These are phyloP conservation scores for Clonostachys chloroleuca DNA, from an alignment of 2,329 filamentous ascomycete species.

Conservation along the genomic window DNA sequence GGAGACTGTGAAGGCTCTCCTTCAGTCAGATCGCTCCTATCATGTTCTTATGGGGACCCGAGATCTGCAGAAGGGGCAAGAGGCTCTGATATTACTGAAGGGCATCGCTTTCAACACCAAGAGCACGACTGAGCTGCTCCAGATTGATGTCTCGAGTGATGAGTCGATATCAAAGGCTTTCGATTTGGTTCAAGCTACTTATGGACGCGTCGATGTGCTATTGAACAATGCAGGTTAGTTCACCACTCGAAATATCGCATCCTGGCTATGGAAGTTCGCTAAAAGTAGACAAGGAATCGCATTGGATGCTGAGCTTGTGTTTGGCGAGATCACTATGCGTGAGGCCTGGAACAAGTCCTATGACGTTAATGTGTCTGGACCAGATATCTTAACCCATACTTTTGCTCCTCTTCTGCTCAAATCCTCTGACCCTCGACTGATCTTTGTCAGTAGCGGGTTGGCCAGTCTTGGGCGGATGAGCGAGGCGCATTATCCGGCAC, in stretches of 20 bases:
- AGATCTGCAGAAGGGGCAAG: conserved; percentile 11
- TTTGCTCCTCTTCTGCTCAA: conserved; percentile 33
- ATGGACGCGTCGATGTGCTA: conserved; percentile 10
- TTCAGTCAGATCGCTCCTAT: conserved; percentile 9
- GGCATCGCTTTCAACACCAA: neutral
- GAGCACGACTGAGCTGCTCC: conserved; percentile 3
- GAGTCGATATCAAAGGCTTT: conserved; percentile 9
- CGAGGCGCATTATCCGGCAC: too few relatives aligned
- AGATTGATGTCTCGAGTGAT: conserved; percentile 10
- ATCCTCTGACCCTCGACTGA: conserved; percentile 28
- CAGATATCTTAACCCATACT: conserved; percentile 18
- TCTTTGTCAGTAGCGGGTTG: conserved; percentile 34
- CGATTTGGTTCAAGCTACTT: conserved; percentile 5
- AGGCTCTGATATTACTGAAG: conserved; percentile 4
- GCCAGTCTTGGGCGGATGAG: too few relatives aligned
- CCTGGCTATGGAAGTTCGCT: too few relatives aligned
- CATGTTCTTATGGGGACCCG: conserved; percentile 17
- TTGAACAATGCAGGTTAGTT: conserved; percentile 22
- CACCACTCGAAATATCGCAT: too few relatives aligned
- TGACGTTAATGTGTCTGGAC: neutral
- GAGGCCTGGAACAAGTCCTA: neutral
- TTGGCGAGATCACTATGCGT: neutral
- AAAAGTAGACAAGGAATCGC: neutral
- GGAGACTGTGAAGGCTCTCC: conserved; percentile 13
- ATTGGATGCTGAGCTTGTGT: neutral